These are phyloP conservation scores for Cryphonectria radicalis DNA, from an alignment of 2,329 filamentous ascomycete genomes.

Conservation along the genomic window DNA sequence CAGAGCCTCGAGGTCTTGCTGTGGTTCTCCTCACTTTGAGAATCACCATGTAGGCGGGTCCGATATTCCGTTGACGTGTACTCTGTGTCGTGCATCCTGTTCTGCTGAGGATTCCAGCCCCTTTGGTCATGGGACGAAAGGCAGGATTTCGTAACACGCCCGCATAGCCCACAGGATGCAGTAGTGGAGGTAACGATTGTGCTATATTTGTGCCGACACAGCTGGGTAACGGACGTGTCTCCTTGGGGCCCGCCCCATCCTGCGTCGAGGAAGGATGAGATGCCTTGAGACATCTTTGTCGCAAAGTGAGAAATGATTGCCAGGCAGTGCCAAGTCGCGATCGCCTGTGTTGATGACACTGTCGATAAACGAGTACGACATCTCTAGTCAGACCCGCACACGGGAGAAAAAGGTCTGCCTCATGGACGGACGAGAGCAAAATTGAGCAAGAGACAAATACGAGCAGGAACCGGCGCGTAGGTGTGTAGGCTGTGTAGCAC, in stretches of 20 bases:
- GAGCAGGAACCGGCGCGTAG: not conserved
- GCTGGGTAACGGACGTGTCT: not conserved
- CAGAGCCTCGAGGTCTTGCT: not conserved
- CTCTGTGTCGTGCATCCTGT: not conserved
- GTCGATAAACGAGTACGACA: conserved; percentile 1
- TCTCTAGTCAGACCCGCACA: not conserved
- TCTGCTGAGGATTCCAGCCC: not conserved
- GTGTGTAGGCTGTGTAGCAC: conserved; percentile 6
- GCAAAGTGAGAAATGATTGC: not conserved
- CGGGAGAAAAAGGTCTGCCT: not conserved
- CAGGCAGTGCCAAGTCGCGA: not conserved
- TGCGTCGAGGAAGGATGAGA: not conserved
- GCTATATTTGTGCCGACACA: not conserved
- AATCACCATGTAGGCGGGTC: not conserved
- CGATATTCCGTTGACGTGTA: not conserved
- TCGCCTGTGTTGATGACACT: not conserved
- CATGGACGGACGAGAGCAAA: too few species aligned
- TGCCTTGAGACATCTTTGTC: not conserved
- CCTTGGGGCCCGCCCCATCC: not conserved
- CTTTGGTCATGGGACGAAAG: not conserved
- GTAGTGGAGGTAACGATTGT: not conserved
- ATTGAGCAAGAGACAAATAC: not conserved
- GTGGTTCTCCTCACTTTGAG: not conserved
- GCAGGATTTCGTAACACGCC: conserved; percentile 1
- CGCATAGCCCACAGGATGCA: conserved; percentile 3